A percentile compares a stretch with the other conserved stretches of the same genome.
Evolutionary conservation across 345 rosid species (phyloP).

Genomic region (Arabis hirsuta): DNA sequence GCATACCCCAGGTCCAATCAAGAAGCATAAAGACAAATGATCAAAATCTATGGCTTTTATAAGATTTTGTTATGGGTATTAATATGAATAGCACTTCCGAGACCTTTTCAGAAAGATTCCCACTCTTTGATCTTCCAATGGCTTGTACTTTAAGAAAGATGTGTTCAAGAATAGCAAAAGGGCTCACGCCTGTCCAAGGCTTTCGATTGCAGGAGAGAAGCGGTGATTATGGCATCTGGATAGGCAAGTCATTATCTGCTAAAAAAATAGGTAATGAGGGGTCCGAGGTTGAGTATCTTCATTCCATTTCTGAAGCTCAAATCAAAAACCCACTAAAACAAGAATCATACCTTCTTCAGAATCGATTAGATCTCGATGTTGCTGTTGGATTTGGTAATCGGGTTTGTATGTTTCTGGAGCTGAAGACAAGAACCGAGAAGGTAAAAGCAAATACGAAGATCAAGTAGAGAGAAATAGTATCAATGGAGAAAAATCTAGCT

Average conservation of each 20-base stretch:
- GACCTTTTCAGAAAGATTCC: too few species aligned
- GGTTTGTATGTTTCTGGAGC: constrained; percentile 45
- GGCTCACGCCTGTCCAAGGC: constrained; percentile 75
- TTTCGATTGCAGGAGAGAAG: constrained; percentile 78
- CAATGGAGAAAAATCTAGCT: constrained; percentile 38
- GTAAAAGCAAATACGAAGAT: constrained; percentile 40
- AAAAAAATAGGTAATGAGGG: constrained; percentile 76
- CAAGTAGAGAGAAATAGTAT: constrained; percentile 41
- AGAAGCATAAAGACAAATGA: too few species aligned
- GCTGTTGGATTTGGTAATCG: constrained; percentile 39
- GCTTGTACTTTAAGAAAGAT: too few species aligned
- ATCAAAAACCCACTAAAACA: constrained; percentile 26
- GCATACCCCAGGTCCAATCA: too few species aligned
- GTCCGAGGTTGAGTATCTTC: constrained; percentile 59
- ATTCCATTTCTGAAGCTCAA: constrained; percentile 38
- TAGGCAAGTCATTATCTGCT: constrained; percentile 85
- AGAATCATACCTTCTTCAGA: constrained; percentile 40
- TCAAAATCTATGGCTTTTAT: too few species aligned
- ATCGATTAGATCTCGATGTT: constrained; percentile 31
- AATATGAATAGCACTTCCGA: too few species aligned
- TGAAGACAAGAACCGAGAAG: constrained; percentile 45
- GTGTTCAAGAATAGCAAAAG: constrained; percentile 33
- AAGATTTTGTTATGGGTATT: too few species aligned
- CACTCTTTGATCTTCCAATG: too few species aligned
- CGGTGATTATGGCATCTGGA: constrained; percentile 77